phyloP scores from a whole-genome alignment of 2,329 filamentous ascomycete genomes.

The Cryoendolithus antarcticus region DNA sequence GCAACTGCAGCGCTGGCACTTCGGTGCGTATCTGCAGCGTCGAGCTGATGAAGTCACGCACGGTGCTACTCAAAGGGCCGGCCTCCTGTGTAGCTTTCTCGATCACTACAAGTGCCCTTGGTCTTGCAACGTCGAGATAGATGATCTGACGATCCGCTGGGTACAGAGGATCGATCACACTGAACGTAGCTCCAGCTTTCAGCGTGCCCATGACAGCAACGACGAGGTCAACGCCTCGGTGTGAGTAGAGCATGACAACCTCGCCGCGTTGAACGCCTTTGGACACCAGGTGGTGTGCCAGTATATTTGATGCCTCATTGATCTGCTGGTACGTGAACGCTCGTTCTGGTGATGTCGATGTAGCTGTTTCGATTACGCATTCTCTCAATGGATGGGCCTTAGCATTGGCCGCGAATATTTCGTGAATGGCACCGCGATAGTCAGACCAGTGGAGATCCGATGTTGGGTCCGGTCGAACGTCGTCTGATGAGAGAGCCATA shows the following conservation, averaged over 20 bases:
- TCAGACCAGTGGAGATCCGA: slow-evolving; percentile 55
- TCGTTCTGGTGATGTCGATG: slow-evolving; percentile 27
- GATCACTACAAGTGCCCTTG: slow-evolving; percentile 60
- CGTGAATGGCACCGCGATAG: slow-evolving; percentile 56
- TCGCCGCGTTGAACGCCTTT: slow-evolving; percentile 66
- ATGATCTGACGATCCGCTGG: slow-evolving; percentile 71
- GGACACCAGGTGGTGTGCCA: slow-evolving; percentile 67
- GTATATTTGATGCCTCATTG: slow-evolving; percentile 65
- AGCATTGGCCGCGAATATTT: slow-evolving; percentile 57
- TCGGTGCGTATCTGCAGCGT: slow-evolving; percentile 61
- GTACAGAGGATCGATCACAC: slow-evolving; percentile 67
- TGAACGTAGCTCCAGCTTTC: slow-evolving; percentile 47
- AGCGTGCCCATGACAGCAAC: slow-evolving; percentile 66
- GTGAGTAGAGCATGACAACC: slow-evolving; percentile 85
- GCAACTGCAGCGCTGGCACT: slow-evolving; percentile 60
- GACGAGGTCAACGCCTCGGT: slow-evolving; percentile 67
- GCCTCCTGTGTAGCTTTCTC: slow-evolving; percentile 57
- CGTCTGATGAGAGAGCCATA: slow-evolving; percentile 16
- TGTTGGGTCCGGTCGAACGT: slow-evolving; percentile 49
- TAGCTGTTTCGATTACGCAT: slow-evolving; percentile 56
- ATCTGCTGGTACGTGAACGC: slow-evolving; percentile 78
- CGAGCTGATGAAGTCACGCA: slow-evolving; percentile 56
- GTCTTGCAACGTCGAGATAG: slow-evolving; percentile 68
- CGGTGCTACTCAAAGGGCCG: slow-evolving; percentile 48
- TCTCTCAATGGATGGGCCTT: slow-evolving; percentile 53